A percentile compares a stretch with the other conserved stretches of the same genome.
These are phyloP conservation scores for Microdochium paspali DNA, from an alignment of 2,329 filamentous ascomycete genomes.

Conservation along the genomic window DNA sequence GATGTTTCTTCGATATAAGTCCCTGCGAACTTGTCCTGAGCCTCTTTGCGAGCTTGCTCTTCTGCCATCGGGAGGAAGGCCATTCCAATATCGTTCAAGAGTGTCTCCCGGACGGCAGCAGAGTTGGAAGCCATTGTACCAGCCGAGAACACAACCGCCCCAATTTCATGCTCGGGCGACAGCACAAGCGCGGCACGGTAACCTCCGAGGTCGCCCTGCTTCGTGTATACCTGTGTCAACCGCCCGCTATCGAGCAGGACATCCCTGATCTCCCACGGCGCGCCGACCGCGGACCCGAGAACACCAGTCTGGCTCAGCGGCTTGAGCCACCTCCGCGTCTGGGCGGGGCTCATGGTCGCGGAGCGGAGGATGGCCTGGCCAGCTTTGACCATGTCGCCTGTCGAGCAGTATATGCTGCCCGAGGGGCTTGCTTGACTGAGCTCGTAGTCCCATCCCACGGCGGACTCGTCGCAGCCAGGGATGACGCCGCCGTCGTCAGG, in stretches of 20 bases:
- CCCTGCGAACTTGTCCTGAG: slow-evolving; percentile 4
- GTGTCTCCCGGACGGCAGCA: slow-evolving; percentile 2
- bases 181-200: slow-evolving; percentile 8
- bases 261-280: slow-evolving; percentile 16
- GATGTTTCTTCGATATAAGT: slow-evolving; percentile 3
- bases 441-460: slow-evolving; percentile 13
- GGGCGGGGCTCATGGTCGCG: slow-evolving; percentile 7
- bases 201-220: slow-evolving; percentile 9
- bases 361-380: slow-evolving; percentile 12
- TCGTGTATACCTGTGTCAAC: slow-evolving; percentile 7
- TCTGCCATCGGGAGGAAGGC: slow-evolving; percentile 8
- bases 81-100: slow-evolving; percentile 5
- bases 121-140: slow-evolving; percentile 7
- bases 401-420: slow-evolving; percentile 7
- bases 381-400: slow-evolving; percentile 12
- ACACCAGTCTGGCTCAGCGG: slow-evolving; percentile 11
- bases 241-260: slow-evolving; percentile 3
- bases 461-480: slow-evolving; percentile 6
- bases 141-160: slow-evolving; percentile 7
- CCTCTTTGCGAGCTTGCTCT: slow-evolving; percentile 4
- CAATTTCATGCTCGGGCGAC: slow-evolving; percentile 8
- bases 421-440: slow-evolving; percentile 12
- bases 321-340: slow-evolving; percentile 15
- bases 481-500: background rate
- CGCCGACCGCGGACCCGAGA: slow-evolving; percentile 10